Conservation (phyloP, 2,329 filamentous ascomycete species). For the Aspergillus felis region DNA sequence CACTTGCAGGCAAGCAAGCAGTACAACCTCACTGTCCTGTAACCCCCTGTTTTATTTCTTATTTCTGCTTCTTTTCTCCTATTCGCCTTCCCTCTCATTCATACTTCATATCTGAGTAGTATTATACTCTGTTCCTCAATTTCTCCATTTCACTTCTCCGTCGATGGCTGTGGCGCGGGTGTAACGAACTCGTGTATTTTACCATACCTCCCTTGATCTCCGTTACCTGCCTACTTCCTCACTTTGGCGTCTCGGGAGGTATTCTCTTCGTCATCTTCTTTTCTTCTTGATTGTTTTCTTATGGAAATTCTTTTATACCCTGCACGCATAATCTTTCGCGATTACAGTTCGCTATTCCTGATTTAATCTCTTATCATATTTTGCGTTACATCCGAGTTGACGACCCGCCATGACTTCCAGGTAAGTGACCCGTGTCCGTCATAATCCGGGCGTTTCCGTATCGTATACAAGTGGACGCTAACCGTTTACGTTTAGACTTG, state of each 20-base stretch:
- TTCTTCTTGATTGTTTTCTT: conserved; percentile 2
- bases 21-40: not conserved
- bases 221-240: not conserved
- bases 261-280: not conserved
- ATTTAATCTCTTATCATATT: conserved; percentile 13
- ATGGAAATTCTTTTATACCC: conserved; percentile 2
- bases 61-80: not conserved
- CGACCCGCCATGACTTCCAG: conserved; percentile 40
- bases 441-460: conserved; percentile 18
- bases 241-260: conserved; percentile 2
- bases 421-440: conserved; percentile 26
- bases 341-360: not conserved
- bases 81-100: not conserved
- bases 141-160: not conserved
- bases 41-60: not conserved
- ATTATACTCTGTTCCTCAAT: not conserved
- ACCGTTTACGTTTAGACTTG: conserved; percentile 56
- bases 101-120: not conserved
- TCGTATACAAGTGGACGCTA: conserved; percentile 28
- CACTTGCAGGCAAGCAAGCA: not conserved
- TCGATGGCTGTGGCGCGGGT: conserved; percentile 19
- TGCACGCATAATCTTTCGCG: not conserved
- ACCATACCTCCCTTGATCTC: conserved; percentile 4
- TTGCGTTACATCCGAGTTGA: conserved; percentile 22
- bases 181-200: conserved; percentile 17